Base-by-base conservation (phyloP, 129 eudicot species). In the Tagetes patula region DNA sequence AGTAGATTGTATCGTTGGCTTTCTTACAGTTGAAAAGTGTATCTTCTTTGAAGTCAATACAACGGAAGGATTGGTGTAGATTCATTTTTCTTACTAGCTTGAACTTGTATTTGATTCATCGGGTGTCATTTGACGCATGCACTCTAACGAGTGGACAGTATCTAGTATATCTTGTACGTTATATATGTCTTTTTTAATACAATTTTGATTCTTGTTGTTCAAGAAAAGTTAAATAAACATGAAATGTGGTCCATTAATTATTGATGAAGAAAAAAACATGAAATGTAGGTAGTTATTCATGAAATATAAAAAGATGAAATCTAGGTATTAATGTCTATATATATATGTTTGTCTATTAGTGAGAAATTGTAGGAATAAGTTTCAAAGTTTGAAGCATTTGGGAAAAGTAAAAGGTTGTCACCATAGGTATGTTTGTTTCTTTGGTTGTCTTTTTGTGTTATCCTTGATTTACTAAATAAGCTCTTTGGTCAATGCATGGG, bases 381-480 rank as follows among this genome's bases (percentile, higher is more conserved):
- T 20, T 50, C 76, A 43, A 67, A 71, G 58, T 68, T 75, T 65
- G 78, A 74, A 41, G 79, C 69, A 80, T 82, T 80, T 82, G 74
- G 91, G 86, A 77, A 91, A 91, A 91, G 97, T 84, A 86, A 88
- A 82, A 61, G 75, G 79, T 88, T 91, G 97, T 88, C 97, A 88
- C 87, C 88, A 86, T 78, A 83, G 87, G 86, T 72, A 84, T 87
- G 89, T 91, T 86, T 84, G 95, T 88, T 86, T 91, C 80, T 82
- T 81, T 73, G 73, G 36, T 82, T 91, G 95, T 86, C 90, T 71
- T 84, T 76, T 88, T 64, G 67, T 52, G 67, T 11, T 50, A 77
- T 33, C 37, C 39, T 50, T 54, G 48, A 76, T 75, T 40, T 69
- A 64, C 39, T 38, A 13, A 32, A 30, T 2, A 6, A 64, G 54